Evolutionary conservation across 257 asterid genomes (phyloP), one percentile per base, ranked within the genome.

Genomic region (Nyctanthes arbortristis): DNA sequence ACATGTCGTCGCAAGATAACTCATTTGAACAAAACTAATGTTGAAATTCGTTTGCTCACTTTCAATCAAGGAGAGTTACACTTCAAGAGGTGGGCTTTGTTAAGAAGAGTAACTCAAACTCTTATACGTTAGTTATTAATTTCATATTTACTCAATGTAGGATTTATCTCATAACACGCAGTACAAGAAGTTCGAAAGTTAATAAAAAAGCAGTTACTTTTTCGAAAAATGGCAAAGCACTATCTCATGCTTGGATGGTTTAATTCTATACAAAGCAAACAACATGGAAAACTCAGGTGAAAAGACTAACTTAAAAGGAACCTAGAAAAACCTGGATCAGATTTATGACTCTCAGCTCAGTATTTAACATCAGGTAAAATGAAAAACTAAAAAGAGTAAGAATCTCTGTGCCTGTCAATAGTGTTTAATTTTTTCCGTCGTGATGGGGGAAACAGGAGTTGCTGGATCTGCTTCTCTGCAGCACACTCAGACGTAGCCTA

Each of bases 391-490:
- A 79, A 82, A 16, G 61, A 78, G 65, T 87, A 89, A 0, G 34
- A 22, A 47, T 84, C 80, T 61, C 55, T 57, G 39, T 63, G 40
- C 74, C 82, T 73, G 47, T 77, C 87, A 47, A 61, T 73, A 70
- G 78, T 69, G 77, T 77, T 80, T 25, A 81, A 63, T 43, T 75
- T 90, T 80, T 86, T 90, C 16, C 90, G 75, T 29, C 73, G 79
- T 1, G 96, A 86, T 71, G 82, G 81, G 1, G 95, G 91, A 70
- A 82, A 90, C 65, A 90, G 69, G 25, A 90, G 93, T 77, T 83
- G 97, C 61, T 78, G 87, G 70, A 90, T 88, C 83, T 88, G 95
- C 79, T 88, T 90, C 75, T 84, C 91, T 7, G 96, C 96, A 75
- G 86, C 89, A 63, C 71, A 69, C 69, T 77, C 88, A 3, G 97